phyloP scores from a whole-genome alignment of 495 filamentous ascomycete genomes.

The Penicillium macrosclerotiorum region DNA sequence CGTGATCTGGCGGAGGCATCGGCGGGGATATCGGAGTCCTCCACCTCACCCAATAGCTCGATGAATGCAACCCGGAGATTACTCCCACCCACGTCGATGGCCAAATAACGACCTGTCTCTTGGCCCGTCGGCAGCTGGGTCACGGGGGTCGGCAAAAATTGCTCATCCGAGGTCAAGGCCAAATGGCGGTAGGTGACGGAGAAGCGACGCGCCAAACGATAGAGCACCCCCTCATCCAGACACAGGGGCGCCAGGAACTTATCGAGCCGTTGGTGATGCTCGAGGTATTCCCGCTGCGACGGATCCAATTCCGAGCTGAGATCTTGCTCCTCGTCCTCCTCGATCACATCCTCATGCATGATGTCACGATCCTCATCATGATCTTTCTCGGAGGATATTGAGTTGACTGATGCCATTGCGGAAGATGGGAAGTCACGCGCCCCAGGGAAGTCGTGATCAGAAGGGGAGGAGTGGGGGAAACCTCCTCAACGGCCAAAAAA shows the following conservation, averaged over 20 bases:
- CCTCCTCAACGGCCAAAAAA: background rate
- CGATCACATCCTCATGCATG: constrained; percentile 36
- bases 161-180: constrained; percentile 62
- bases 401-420: constrained; percentile 32
- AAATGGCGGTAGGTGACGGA: constrained; percentile 59
- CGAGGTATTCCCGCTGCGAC: constrained; percentile 29
- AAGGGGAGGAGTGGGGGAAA: background rate
- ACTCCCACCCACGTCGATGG: constrained; percentile 79
- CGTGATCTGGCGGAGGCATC: constrained; percentile 37
- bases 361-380: constrained; percentile 36
- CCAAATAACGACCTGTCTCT: constrained; percentile 68
- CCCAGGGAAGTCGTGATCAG: too few species aligned
- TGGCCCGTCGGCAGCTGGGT: constrained; percentile 63
- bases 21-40: constrained; percentile 33
- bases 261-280: constrained; percentile 33
- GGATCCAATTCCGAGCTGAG: constrained; percentile 30
- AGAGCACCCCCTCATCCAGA: constrained; percentile 47
- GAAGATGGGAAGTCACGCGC: too few species aligned
- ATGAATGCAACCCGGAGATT: constrained; percentile 80
- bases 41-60: constrained; percentile 57
- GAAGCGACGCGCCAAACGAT: constrained; percentile 61
- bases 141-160: constrained; percentile 79
- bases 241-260: constrained; percentile 40
- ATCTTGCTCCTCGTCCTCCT: constrained; percentile 43
- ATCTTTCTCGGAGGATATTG: constrained; percentile 29